Percentiles rank a stretch among this genome's conserved stretches.
Conservation (phyloP, 441 rosid genomes). For the Adansonia gregorii region DNA sequence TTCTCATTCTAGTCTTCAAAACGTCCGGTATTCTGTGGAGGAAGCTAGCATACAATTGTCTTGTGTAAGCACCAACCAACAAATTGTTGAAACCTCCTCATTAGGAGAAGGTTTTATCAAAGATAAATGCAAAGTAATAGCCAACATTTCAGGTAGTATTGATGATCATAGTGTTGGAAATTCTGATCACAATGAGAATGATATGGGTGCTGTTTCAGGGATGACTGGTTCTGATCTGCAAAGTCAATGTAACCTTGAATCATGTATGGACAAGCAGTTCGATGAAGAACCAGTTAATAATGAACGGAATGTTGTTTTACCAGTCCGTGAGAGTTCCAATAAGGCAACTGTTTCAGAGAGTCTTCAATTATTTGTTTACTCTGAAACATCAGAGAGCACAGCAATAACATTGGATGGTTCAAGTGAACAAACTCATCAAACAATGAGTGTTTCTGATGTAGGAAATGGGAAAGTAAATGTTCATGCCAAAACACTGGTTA, state of each 20-base stretch:
- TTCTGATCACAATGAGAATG: conserved; percentile 29
- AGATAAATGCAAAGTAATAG: conserved; percentile 33
- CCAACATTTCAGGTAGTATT: conserved; percentile 41
- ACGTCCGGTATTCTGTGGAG: conserved; percentile 34
- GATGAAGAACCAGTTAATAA: conserved; percentile 31
- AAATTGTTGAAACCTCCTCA: conserved; percentile 33
- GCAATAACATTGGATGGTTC: conserved; percentile 31
- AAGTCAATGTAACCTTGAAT: conserved; percentile 35
- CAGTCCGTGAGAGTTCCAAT: conserved; percentile 29
- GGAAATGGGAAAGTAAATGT: conserved; percentile 40
- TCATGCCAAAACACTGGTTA: conserved; percentile 38
- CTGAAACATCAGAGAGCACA: conserved; percentile 43
- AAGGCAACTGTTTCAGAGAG: conserved; percentile 39
- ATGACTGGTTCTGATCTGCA: conserved; percentile 32
- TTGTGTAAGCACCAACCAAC: conserved; percentile 34
- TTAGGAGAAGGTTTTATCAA: conserved; percentile 38
- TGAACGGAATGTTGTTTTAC: conserved; percentile 33
- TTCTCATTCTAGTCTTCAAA: conserved; percentile 29
- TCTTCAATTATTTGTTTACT: conserved; percentile 38
- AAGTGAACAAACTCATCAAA: conserved; percentile 40
- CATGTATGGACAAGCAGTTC: conserved; percentile 28
- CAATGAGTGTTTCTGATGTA: conserved; percentile 36
- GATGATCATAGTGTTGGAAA: conserved; percentile 30
- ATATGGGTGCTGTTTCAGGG: conserved; percentile 23
- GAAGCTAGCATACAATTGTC: conserved; percentile 36